phyloP scores from a whole-genome alignment of 306 rosid species.

The Vigna reflexopilosa region DNA sequence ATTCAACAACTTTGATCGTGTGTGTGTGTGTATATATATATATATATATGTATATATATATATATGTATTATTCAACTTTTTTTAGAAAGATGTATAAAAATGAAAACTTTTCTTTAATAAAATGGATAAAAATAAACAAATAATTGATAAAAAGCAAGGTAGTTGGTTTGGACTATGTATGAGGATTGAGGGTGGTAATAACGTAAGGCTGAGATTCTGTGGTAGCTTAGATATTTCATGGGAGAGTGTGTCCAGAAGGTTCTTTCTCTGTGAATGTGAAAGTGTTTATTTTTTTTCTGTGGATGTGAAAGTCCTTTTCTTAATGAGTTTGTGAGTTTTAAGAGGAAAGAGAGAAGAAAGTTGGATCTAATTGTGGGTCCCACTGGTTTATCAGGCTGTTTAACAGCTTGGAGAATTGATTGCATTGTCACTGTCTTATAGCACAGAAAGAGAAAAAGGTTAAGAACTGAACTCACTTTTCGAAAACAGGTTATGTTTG shows the following conservation, averaged over 20 bases:
- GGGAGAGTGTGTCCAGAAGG: constrained; percentile 75
- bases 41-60: too few species aligned
- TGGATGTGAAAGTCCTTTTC: constrained; percentile 39
- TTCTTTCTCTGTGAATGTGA: constrained; percentile 56
- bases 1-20: too few species aligned
- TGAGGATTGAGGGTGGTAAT: constrained; percentile 28
- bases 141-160: background rate
- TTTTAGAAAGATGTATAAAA: too few species aligned
- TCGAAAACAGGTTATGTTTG: constrained; percentile 23
- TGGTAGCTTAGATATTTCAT: constrained; percentile 63
- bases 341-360: background rate
- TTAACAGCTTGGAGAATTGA: constrained; percentile 43
- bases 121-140: too few species aligned
- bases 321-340: constrained; percentile 1
- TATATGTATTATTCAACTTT: too few species aligned
- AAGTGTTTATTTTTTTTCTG: constrained; percentile 50
- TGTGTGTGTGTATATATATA: too few species aligned
- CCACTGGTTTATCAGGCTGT: constrained; percentile 34
- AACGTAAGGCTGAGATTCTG: constrained; percentile 71
- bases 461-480: constrained; percentile 7
- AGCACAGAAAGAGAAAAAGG: constrained; percentile 5
- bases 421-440: constrained; percentile 42
- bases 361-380: constrained; percentile 5
- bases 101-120: too few species aligned
- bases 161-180: constrained; percentile 27